Evolutionary conservation across 139 green algal species (phyloP), one percentile per base, ranked within the genome.

Genomic region (Chlamydomonas incerta): DNA sequence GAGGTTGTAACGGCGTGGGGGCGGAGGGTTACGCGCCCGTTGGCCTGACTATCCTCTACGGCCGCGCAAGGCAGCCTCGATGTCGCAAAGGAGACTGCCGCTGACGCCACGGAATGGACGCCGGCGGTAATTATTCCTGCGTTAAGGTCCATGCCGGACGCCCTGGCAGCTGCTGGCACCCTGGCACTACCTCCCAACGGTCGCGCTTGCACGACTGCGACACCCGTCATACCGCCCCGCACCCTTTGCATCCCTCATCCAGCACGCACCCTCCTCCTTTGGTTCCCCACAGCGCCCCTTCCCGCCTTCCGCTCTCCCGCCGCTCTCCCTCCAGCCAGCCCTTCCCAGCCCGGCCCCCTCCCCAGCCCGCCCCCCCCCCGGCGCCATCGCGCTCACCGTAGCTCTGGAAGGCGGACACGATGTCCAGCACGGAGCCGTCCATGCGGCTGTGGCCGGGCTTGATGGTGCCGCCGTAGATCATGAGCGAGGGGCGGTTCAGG

Each of bases 381-480:
- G 26, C 28, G 1, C 29, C 28, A 91, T 66, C 50, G 28, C 76
- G 89, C 91, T 86, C 88, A 92, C 96, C 98, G 79, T 97, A 99
- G 50, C 82, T 95, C 92, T 99, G 98, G 91, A 99, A 99, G 50
- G 97, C 97, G 10, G 92, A 96, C 47, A 99, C 96, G 86, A 99
- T 98, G 93, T 99, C 96, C 50, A 99, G 91, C 28, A 94, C 90
- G 33, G 91, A 80, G 80, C 87, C 90, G 47, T 88, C 80, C 0
- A 92, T n/a, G 0, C 17, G 55, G 85, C 71, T 89, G 76, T 93
- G 65, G 5, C 97, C 96, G 11, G 97, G 93, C 85, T 96, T 96
- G 92, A 99, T 99, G 84, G 97, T 99, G 71, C 98, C 98, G 26
- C 98, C 98, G 88, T 99, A 99, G 57, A 99, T 92, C 97, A 99